Base-by-base conservation (phyloP, 2,329 filamentous ascomycete genomes). In the Keithomyces neogunnii region DNA sequence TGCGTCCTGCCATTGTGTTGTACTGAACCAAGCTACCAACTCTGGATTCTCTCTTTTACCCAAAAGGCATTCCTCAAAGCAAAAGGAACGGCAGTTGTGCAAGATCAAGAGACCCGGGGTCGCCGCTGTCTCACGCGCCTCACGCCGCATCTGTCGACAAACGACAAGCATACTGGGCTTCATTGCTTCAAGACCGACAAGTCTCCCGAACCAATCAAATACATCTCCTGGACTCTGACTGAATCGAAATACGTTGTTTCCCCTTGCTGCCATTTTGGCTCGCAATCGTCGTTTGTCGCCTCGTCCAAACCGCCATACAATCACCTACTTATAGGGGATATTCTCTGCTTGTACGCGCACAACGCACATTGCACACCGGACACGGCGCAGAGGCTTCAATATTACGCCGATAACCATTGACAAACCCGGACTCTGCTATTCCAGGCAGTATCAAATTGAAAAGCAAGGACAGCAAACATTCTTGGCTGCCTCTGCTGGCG, bases 331-430 rank as follows among this genome's bases (percentile, higher is more conserved):
- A 10, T 29, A 19, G 28, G 26, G 30, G n/a, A 44, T 30, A 44
- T 26, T 44, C 40, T 30, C 26, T 44, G 40, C 40, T 44, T 44
- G 40, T 19, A 28, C 8, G 40, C 40, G 40, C 40, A 44, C 40
- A 44, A n/a, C 29, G 40, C 40, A 44, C 40, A 29, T 30, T 44
- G 40, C 40, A 44, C 26, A 44, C 40, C 40, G 40, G 11, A 26
- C 40, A 30, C 40, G 8, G n/a, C 26, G 40, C 40, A 44, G 26
- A 44, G 40, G 9, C 40, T 44, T 10, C 11, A 19, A 44, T 10
- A 29, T 44, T 30, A 5, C 28, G 40, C 40, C 54, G 52, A 47
- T 54, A 44, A 39, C n/a, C 50, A 29, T 44, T 28, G 28, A 44
- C 26, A 29, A 29, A 29, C 26, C 13, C 26, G 26, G 30, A 26